Evolutionary conservation across 441 rosid species (phyloP).

Genomic region (Pelargonium myrrhifolium): DNA sequence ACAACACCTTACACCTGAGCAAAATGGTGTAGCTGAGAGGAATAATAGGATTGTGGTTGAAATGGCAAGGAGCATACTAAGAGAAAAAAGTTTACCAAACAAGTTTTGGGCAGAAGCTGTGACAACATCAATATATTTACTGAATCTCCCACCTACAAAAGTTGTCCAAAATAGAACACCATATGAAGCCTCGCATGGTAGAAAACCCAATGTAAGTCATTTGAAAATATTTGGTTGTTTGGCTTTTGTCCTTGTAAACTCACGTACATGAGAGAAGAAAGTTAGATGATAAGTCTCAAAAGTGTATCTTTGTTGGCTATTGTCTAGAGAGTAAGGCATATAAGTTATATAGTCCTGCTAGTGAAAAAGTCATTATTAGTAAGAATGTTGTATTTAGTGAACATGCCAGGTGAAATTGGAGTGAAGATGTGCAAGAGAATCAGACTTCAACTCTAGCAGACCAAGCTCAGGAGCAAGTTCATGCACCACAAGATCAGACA

Average conservation of each 20-base stretch:
- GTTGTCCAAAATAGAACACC: neutral
- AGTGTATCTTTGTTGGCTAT: slow-evolving; percentile 2
- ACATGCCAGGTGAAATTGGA: neutral
- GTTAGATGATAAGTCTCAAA: neutral
- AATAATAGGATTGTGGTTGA: neutral
- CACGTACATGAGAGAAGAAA: neutral
- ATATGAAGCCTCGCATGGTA: slow-evolving; percentile 13
- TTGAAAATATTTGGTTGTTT: slow-evolving; percentile 14
- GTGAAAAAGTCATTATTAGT: neutral
- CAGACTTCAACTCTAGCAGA: no score
- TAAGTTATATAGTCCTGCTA: neutral
- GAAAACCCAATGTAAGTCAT: slow-evolving; percentile 3
- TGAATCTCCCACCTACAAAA: neutral
- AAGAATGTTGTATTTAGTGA: neutral
- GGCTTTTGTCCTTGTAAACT: neutral
- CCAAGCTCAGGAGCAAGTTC: no score
- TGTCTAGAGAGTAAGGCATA: neutral
- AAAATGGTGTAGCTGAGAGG: neutral
- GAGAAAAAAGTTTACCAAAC: neutral
- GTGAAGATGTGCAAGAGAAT: neutral
- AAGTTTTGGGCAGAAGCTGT: neutral
- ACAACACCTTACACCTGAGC: neutral
- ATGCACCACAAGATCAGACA: no score
- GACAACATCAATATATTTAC: neutral
- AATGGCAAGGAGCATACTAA: neutral